Base-by-base conservation (phyloP, 2,329 filamentous ascomycete species). In the Ophidiomyces ophidiicola region DNA sequence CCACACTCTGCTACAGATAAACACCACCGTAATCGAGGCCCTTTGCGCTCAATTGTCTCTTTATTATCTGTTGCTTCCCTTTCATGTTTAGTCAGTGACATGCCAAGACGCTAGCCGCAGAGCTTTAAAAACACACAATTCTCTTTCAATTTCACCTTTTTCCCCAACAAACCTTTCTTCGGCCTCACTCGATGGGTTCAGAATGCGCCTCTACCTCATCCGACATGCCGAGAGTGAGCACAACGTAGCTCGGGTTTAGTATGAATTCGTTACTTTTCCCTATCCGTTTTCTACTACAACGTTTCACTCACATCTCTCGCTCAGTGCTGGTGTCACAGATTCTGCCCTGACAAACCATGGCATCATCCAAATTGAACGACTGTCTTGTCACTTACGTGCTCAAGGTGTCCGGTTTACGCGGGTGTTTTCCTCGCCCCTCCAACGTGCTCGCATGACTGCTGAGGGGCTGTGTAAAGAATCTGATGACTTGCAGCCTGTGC, bases 211-310 rank as follows among this genome's bases (percentile, higher is more conserved):
- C 40, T 76, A 87, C 51, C 70, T 93, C 51, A 75, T 92, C 53
- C 78, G 86, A 42, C 86, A 93, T 67, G 85, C 80, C 56, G 85
- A 93, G 64, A 88, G 84, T 8, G 82, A 90, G 49, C 83, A 93
- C 63, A 94, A 94, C 58, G 80, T 90, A 44, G 47, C 49, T 80
- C 80, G 37, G 71, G 48, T 51, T 49, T 46, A 47, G 51, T 48
- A 50, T 42, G 36, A 42, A 36, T 37, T 24, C 32, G 36, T 26
- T 21, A 6, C 21, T 19, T 33, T 15, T 26, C 14, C 23, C 2
- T 6, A n/a, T 39, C 15, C 2, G n/a, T 32, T 24, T 6, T 14
- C 3, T 18, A 6, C 6, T 19, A 7, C 17, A 10, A 14, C 17
- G 12, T 18, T 39, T 33, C 30, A 33, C 31, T 34, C 31, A 32